Evolutionary conservation across 371 early-diverging fungal species (phyloP).

Genomic region (Mortierella sp.): DNA sequence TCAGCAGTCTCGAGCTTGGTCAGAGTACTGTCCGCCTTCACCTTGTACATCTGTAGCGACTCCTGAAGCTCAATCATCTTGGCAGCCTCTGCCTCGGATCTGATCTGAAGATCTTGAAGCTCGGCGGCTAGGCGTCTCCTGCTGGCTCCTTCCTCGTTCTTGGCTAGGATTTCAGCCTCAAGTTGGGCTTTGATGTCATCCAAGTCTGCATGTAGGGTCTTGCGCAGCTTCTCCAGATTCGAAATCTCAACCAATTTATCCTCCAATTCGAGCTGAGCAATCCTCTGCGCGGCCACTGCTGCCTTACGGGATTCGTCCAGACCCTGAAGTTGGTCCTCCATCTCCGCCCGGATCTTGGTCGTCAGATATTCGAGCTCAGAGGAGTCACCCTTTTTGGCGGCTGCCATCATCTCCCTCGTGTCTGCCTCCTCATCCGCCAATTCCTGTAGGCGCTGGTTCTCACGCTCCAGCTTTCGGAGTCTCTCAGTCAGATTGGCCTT

Average conservation of each 20-base stretch:
- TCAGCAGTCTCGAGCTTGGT: slow-evolving; percentile 72
- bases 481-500: slow-evolving; percentile 65
- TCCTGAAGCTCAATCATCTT: slow-evolving; percentile 70
- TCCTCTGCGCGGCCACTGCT: slow-evolving; percentile 74
- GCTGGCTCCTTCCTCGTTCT: slow-evolving; percentile 58
- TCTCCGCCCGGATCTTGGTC: slow-evolving; percentile 66
- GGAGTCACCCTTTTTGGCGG: slow-evolving; percentile 52
- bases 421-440: slow-evolving; percentile 72
- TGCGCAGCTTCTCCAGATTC: slow-evolving; percentile 55
- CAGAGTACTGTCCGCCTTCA: slow-evolving; percentile 65
- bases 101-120: slow-evolving; percentile 56
- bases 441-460: slow-evolving; percentile 70
- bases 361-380: slow-evolving; percentile 66
- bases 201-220: slow-evolving; percentile 74
- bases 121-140: slow-evolving; percentile 48
- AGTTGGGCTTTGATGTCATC: slow-evolving; percentile 70
- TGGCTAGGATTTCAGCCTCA: slow-evolving; percentile 72
- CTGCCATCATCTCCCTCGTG: slow-evolving; percentile 63
- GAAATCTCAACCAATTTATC: slow-evolving; percentile 75
- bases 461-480: slow-evolving; percentile 70
- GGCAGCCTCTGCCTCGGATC: slow-evolving; percentile 55
- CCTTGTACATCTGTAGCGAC: slow-evolving; percentile 60
- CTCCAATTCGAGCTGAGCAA: slow-evolving; percentile 81
- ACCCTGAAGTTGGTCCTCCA: slow-evolving; percentile 76
- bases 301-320: slow-evolving; percentile 84